These are phyloP conservation scores for Oryza longistaminata DNA, from an alignment of 176 grass and related monocot species.

Conservation along the genomic window DNA sequence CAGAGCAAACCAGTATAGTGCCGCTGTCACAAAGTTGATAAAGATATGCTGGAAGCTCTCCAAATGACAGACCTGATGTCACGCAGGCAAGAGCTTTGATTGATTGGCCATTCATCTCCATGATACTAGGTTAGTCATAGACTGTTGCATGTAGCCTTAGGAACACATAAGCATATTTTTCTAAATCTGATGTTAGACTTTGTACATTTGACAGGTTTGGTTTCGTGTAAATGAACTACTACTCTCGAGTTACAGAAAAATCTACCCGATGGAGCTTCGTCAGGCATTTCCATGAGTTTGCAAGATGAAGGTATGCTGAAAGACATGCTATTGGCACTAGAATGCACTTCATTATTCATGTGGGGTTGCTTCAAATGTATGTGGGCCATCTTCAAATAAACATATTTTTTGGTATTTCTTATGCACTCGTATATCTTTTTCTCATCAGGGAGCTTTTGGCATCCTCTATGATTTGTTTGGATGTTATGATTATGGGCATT, in stretches of 20 bases:
- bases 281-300: constrained; percentile 28
- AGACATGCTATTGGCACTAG: constrained; percentile 27
- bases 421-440: neutral
- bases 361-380: neutral
- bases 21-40: constrained; percentile 55
- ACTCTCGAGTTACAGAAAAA: constrained; percentile 65
- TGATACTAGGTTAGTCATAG: constrained; percentile 69
- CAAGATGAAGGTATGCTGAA: constrained; percentile 46
- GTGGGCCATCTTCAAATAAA: neutral
- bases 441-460: neutral
- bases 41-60: constrained; percentile 74
- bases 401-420: neutral
- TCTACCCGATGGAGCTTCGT: constrained; percentile 59
- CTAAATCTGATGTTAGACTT: constrained; percentile 32
- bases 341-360: constrained; percentile 6
- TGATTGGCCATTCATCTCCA: constrained; percentile 62
- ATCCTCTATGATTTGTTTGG: neutral
- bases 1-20: constrained; percentile 67
- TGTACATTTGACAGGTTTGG: constrained; percentile 62
- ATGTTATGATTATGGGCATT: neutral
- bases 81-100: constrained; percentile 75
- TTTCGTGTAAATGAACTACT: constrained; percentile 78
- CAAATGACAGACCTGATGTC: constrained; percentile 76
- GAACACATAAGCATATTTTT: constrained; percentile 35
- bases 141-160: constrained; percentile 52